phyloP scores from a whole-genome alignment of 495 filamentous ascomycete species.

The Aspergillus carlsbadensis region DNA sequence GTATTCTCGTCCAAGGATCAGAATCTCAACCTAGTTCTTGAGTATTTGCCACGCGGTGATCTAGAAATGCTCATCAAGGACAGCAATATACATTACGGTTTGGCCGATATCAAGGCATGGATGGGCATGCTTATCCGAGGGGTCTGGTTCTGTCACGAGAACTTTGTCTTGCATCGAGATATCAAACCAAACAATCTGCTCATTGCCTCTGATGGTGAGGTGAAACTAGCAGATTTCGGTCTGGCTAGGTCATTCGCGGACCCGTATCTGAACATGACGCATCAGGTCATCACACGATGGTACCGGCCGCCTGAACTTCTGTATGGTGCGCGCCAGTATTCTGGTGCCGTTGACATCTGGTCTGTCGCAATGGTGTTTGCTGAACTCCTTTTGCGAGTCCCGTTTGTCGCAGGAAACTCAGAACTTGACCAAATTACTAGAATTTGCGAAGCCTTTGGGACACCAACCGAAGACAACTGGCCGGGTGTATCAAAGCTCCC shows the following conservation, averaged over 20 bases:
- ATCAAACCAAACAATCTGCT: constrained; percentile 99
- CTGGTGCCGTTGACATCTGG: constrained; percentile 91
- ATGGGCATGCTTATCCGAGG: constrained; percentile 94
- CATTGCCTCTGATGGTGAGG: constrained; percentile 85
- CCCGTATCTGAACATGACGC: constrained; percentile 84
- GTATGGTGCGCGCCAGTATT: constrained; percentile 85
- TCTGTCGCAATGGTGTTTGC: constrained; percentile 92
- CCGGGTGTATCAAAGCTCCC: constrained; percentile 81
- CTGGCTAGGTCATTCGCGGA: constrained; percentile 86
- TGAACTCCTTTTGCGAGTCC: constrained; percentile 78
- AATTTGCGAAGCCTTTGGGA: constrained; percentile 83
- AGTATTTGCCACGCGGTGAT: constrained; percentile 87
- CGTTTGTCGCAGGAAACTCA: constrained; percentile 75
- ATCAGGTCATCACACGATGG: constrained; percentile 95
- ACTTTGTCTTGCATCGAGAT: constrained; percentile 91
- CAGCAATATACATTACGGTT: constrained; percentile 68
- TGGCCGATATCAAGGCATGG: constrained; percentile 95
- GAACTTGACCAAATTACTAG: constrained; percentile 77
- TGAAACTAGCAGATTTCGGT: constrained; percentile 98
- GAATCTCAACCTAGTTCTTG: constrained; percentile 91
- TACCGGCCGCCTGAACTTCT: constrained; percentile 94
- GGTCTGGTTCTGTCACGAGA: constrained; percentile 96
- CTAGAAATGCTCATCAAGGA: constrained; percentile 92
- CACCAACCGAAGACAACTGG: constrained; percentile 93
- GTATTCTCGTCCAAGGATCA: constrained; percentile 92